Evolutionary conservation across 495 filamentous ascomycete genomes (phyloP).

Genomic region (Cercophora samala): DNA sequence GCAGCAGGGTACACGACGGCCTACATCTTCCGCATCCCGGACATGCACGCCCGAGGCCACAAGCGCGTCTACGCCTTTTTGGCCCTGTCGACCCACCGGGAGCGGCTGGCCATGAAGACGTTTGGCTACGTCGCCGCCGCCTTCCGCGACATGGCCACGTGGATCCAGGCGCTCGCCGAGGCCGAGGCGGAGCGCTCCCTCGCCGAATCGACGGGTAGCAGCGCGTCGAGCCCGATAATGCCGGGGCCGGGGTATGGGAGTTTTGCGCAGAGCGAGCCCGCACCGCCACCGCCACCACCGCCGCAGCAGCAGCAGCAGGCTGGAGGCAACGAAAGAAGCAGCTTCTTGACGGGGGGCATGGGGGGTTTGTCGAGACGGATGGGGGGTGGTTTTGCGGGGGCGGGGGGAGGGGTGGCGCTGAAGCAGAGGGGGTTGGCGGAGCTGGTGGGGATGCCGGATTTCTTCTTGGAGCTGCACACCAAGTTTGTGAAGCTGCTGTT

Average conservation of each 20-base stretch:
- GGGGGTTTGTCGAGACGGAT: conserved; percentile 39
- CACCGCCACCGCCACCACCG: conserved; percentile 30
- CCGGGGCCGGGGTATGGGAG: conserved; percentile 31
- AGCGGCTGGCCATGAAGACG: conserved; percentile 69
- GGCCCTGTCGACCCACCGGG: conserved; percentile 69
- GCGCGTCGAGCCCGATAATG: conserved; percentile 32
- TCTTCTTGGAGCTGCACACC: conserved; percentile 84
- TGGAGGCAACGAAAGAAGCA: conserved; percentile 28
- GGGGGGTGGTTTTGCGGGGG: conserved; percentile 40
- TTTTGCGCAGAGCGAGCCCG: conserved; percentile 23
- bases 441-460: conserved; percentile 77
- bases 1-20: conserved; percentile 84
- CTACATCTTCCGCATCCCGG: conserved; percentile 85
- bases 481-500: conserved; percentile 72
- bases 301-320: conserved; percentile 14
- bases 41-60: conserved; percentile 82
- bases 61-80: conserved; percentile 84
- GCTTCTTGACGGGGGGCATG: conserved; percentile 45
- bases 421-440: conserved; percentile 77
- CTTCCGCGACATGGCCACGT: conserved; percentile 72
- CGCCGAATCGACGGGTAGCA: conserved; percentile 40
- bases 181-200: conserved; percentile 55
- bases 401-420: conserved; percentile 45
- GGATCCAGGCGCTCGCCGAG: conserved; percentile 61
- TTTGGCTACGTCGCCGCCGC: conserved; percentile 69